Percentiles rank a stretch among this genome's conserved stretches.
Conservation (phyloP, 768 basidiomycete species). For the Amanita exitialis region DNA sequence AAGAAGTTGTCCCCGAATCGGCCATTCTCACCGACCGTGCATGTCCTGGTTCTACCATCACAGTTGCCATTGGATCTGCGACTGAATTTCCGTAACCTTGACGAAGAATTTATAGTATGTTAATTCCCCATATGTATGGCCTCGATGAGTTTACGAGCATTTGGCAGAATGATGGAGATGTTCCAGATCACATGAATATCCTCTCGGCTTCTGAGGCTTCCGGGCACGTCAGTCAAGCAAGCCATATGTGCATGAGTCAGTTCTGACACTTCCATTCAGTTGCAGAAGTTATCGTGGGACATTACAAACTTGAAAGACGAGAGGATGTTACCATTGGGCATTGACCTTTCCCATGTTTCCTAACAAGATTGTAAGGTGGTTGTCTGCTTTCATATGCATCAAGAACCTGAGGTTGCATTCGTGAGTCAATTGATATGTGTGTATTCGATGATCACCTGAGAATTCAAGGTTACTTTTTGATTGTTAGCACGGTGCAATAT, state of each 20-base stretch:
- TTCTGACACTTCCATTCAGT: conserved; percentile 25
- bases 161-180: conserved; percentile 37
- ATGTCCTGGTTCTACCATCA: conserved; percentile 66
- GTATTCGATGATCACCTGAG: background rate
- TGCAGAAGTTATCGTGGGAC: conserved; percentile 45
- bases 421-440: background rate
- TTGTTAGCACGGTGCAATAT: background rate
- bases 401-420: no score
- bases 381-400: no score
- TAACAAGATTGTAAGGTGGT: background rate
- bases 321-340: conserved; percentile 49
- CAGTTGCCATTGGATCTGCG: conserved; percentile 64
- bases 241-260: conserved; percentile 1
- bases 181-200: conserved; percentile 75
- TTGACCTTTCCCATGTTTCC: conserved; percentile 19
- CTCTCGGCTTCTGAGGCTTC: conserved; percentile 46
- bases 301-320: conserved; percentile 32
- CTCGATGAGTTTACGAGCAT: background rate
- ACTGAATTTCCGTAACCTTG: conserved; percentile 56
- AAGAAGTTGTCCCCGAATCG: conserved; percentile 35
- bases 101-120: conserved; percentile 52
- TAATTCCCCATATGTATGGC: background rate
- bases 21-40: conserved; percentile 67
- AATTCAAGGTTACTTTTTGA: background rate
- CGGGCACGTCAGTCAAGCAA: conserved; percentile 39